Conservation (phyloP, 352 stramenopile species). For the Phytophthora parvispora region DNA sequence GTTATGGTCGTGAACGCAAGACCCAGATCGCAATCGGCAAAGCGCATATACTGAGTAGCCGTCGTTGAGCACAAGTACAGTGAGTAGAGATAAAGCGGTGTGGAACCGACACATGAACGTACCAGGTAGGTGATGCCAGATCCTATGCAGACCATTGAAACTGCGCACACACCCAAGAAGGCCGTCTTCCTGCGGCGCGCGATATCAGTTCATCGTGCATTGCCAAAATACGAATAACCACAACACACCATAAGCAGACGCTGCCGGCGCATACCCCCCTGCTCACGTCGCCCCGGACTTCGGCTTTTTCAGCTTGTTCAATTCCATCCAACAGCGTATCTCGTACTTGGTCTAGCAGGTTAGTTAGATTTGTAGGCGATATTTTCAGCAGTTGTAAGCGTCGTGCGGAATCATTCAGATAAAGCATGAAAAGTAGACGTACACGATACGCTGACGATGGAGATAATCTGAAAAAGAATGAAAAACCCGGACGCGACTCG, state of each 20-base stretch:
- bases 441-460: constrained; percentile 84
- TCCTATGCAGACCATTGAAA: constrained; percentile 62
- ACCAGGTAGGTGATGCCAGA: constrained; percentile 65
- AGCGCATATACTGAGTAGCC: constrained; percentile 88
- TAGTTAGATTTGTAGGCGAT: not conserved
- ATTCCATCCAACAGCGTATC: constrained; percentile 67
- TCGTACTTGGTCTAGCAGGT: constrained; percentile 67
- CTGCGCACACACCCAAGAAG: constrained; percentile 58
- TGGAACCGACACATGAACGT: too few species aligned
- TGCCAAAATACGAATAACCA: not conserved
- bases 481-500: constrained; percentile 72
- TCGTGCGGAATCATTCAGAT: too few species aligned
- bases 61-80: constrained; percentile 1
- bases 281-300: constrained; percentile 5
- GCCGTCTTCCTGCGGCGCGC: constrained; percentile 25
- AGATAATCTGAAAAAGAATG: constrained; percentile 86
- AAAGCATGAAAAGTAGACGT: constrained; percentile 21
- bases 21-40: constrained; percentile 79
- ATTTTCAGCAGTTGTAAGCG: too few species aligned
- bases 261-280: constrained; percentile 8
- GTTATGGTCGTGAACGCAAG: constrained; percentile 92
- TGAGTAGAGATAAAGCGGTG: constrained; percentile 1
- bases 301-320: constrained; percentile 42
- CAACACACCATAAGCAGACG: constrained; percentile 28
- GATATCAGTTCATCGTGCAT: not conserved